These are phyloP conservation scores for Brassica cretica DNA, from an alignment of 345 rosid genomes.

Conservation along the genomic window DNA sequence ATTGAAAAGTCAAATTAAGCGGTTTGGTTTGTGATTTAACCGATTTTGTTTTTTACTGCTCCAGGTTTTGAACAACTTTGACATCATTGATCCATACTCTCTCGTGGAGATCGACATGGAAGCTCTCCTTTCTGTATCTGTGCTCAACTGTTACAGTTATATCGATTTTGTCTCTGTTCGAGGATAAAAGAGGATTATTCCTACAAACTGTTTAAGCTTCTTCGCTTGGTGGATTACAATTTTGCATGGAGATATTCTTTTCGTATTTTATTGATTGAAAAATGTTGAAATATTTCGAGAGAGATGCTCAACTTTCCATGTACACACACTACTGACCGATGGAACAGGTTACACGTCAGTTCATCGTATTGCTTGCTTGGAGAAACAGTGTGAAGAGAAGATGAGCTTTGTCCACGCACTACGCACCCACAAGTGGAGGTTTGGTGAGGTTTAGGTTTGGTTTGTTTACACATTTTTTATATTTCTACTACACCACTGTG, in stretches of 20 bases:
- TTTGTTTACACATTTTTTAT: not conserved
- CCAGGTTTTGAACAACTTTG: constrained; percentile 78
- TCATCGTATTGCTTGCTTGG: not conserved
- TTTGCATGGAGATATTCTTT: not conserved
- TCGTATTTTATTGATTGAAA: not conserved
- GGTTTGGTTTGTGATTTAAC: not conserved
- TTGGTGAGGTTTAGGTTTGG: not conserved
- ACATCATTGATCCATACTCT: constrained; percentile 77
- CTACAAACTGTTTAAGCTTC: not conserved
- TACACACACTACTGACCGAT: not conserved
- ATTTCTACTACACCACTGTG: not conserved
- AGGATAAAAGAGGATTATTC: not conserved
- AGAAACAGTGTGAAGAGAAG: not conserved
- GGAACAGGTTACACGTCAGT: not conserved
- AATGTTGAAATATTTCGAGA: not conserved
- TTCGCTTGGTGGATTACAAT: not conserved
- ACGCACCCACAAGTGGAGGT: not conserved
- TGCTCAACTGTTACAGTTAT: not conserved
- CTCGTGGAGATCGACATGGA: constrained; percentile 67
- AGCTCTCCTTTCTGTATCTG: constrained; percentile 28
- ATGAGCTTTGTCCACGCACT: not conserved
- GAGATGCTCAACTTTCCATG: not conserved
- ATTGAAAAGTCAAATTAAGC: not conserved
- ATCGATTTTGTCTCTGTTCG: not conserved
- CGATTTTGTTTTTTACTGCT: not conserved